Evolutionary conservation across 805 yeast species (phyloP), one percentile per base, ranked within the genome.

Genomic region (Candida cerambycidarum): DNA sequence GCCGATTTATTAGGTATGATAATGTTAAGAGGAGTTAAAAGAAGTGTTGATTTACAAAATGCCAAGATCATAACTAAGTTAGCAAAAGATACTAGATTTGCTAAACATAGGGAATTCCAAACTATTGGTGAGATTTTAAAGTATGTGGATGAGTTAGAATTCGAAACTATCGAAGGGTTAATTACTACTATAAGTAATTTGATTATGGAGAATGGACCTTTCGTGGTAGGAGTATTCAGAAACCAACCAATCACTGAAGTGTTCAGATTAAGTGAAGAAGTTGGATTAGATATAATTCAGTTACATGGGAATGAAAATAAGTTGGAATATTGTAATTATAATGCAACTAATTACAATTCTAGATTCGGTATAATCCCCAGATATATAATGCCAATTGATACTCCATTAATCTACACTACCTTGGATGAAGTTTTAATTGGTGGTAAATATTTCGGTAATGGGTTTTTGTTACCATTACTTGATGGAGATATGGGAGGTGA

Each of bases 401-500:
- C 74, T 2, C 59, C 63, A 0, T n/a, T 23, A 7, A 61, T 61
- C 12, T 69, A 78, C 47, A 32, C 40, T 3, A 34, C 43, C 7
- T 48, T 54, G 5, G 45, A 43, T 13, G 45, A 44, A 9, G 24
- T 52, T n/a, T 47, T 47, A 32, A 41, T 50, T 44, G 47, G 45
- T 24, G 36, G 48, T 8, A 17, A 32, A 7, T 47, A 50, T 15
- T 41, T 38, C 21, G 53, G 55, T 11, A 43, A 62, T 4, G 64
- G 69, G 12, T 82, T 83, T 41, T 52, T 76, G 9, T 48, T 83
- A 4, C 79, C 89, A 1, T 68, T 93, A 37, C 68, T 92, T 14
- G 99, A 93, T 57, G 83, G 95, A 2, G 96, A 87, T 54, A 74
- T 74, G 1, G 99, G 99, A 9, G 99, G 99, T 1, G 93, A 89